Percentiles rank a stretch among this genome's conserved stretches.
phyloP scores from a whole-genome alignment of 1,139 yeast species.

The Yamadazyma trypodendri region DNA sequence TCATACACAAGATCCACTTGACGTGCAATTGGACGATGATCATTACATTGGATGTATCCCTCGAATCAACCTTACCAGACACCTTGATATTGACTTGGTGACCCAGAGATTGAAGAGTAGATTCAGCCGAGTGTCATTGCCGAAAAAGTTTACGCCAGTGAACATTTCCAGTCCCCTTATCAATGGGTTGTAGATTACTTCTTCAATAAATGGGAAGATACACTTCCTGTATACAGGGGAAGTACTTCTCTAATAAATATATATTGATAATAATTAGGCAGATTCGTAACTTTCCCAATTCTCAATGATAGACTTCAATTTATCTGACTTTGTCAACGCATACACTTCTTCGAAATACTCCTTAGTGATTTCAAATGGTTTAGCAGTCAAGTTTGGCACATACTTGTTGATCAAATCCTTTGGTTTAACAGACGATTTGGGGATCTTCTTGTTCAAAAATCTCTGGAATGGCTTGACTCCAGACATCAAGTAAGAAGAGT shows the following conservation, averaged over 20 bases:
- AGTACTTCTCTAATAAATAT: background rate
- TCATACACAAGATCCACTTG: conserved; percentile 95
- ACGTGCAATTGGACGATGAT: conserved; percentile 92
- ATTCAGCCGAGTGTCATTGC: conserved; percentile 83
- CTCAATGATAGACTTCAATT: conserved; percentile 84
- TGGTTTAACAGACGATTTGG: conserved; percentile 93
- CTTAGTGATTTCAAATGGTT: conserved; percentile 92
- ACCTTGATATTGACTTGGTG: conserved; percentile 88
- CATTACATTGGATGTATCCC: conserved; percentile 97
- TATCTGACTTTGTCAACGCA: conserved; percentile 84
- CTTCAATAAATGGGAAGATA: too few relatives aligned
- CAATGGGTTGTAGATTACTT: conserved; percentile 23
- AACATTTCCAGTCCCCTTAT: conserved; percentile 70
- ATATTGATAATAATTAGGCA: conserved; percentile 24
- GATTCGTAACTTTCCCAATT: conserved; percentile 88
- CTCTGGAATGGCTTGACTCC: conserved; percentile 99
- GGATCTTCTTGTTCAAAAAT: conserved; percentile 93
- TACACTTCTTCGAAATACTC: conserved; percentile 97
- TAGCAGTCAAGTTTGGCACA: conserved; percentile 98
- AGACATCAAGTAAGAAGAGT: conserved; percentile 92
- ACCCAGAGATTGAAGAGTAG: conserved; percentile 78
- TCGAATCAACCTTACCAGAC: conserved; percentile 83
- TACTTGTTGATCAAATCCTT: conserved; percentile 90
- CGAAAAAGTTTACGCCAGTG: conserved; percentile 90
- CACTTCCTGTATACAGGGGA: background rate